Percentiles rank a stretch among this genome's conserved stretches.
These are phyloP conservation scores for Carex arenaria DNA, from an alignment of 202 grass and related monocot species.

Conservation along the genomic window DNA sequence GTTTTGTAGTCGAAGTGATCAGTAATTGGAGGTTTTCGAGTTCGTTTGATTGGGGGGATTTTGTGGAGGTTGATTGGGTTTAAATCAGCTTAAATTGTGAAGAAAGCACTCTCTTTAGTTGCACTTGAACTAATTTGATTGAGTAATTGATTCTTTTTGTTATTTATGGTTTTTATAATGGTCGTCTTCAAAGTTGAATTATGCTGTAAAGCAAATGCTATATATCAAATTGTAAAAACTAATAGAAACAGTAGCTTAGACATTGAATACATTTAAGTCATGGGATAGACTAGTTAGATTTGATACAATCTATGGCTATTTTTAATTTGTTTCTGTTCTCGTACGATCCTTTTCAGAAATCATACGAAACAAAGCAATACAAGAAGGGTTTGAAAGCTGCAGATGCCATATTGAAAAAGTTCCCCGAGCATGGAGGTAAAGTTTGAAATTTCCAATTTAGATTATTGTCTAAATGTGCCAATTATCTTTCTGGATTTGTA, in stretches of 20 bases:
- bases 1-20: conserved; percentile 1
- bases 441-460: conserved; percentile 6
- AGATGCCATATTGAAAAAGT: conserved; percentile 98
- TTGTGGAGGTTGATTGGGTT: not conserved
- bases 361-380: conserved; percentile 99
- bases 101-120: not conserved
- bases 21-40: not conserved
- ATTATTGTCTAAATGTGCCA: not conserved
- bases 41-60: not conserved
- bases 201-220: not conserved
- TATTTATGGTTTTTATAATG: not conserved
- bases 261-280: not conserved
- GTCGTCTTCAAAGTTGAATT: not conserved
- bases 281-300: not conserved
- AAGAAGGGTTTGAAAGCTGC: conserved; percentile 97
- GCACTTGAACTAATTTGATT: not conserved
- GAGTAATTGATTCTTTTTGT: not conserved
- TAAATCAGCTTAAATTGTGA: not conserved
- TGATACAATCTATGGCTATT: not conserved
- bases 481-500: not conserved
- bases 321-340: conserved; percentile 29
- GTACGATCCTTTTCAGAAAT: conserved; percentile 60
- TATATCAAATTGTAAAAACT: not conserved
- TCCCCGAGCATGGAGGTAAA: conserved; percentile 96
- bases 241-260: not conserved